Base-by-base conservation (phyloP, 805 yeast species). In the Teunomyces pallodes region DNA sequence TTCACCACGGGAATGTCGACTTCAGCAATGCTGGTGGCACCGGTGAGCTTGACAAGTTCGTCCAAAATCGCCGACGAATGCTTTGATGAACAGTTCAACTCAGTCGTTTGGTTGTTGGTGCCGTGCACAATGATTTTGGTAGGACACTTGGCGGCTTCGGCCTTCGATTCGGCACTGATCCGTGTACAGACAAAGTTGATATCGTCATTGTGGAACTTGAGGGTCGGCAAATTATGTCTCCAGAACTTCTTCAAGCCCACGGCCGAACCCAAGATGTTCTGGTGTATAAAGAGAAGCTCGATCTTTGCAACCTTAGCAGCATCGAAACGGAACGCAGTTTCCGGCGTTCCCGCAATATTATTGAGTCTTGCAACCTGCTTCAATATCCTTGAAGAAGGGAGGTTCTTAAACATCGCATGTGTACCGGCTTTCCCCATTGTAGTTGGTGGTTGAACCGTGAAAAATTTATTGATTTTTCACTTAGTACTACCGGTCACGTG, bases 161-260 rank as follows among this genome's bases (percentile, higher is more conserved):
- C 78, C 43, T 67, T 70, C 20, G 68, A 65, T 3, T 50, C 61
- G 51, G 65, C 69, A 40, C 73, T 69, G 39, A 86, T 74, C 55
- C 90, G 74, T 10, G 77, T 69, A 31, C 89, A 84, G 20, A 76
- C 74, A 47, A 89, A 81, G 20, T 81, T 77, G 26, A 87, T 60
- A 39, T 72, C 69, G n/a, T 92, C 91, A 65, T 90, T 90, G 70
- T 89, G 91, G 65, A 87, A 90, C 62, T 82, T 84, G 53, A 90
- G 74, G 5, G 90, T 82, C 24, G 94, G 95, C 48, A 90, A 71
- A 66, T 82, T 79, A 45, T 74, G 69, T 56, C 80, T 81, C 94
- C 95, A 87, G 67, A 90, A 88, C 54, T 79, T 78, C 57, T 84
- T 81, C 47, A 87, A 79, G 1, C 91, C 91, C 69, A 77, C 74